These are phyloP conservation scores for Saccharomycopsis sp. DNA, from an alignment of 805 yeast species.

Conservation along the genomic window DNA sequence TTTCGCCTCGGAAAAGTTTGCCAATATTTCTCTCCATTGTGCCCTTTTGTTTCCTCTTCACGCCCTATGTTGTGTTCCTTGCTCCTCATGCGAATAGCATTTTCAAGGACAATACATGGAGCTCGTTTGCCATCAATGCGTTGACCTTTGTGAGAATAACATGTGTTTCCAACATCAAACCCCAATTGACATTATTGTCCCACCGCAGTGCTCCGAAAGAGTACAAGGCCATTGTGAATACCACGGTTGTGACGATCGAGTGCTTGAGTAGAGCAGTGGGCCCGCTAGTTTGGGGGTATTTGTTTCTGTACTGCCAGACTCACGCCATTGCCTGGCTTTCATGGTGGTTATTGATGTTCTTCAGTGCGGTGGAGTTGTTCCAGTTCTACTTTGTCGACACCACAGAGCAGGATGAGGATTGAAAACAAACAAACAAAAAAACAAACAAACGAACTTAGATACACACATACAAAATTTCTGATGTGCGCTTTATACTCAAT, in stretches of 20 bases:
- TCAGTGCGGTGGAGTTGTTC: slow-evolving; percentile 1
- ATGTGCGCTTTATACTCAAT: too few species aligned
- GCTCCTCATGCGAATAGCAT: slow-evolving; percentile 22
- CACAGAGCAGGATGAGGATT: neutral
- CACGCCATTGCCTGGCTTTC: slow-evolving; percentile 19
- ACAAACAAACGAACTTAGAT: too few species aligned
- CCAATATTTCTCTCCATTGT: slow-evolving; percentile 28
- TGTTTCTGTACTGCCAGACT: slow-evolving; percentile 24
- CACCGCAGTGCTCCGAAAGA: slow-evolving; percentile 38
- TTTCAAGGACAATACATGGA: slow-evolving; percentile 1
- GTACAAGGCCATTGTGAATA: slow-evolving; percentile 40
- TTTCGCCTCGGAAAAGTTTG: slow-evolving; percentile 31
- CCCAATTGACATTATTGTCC: slow-evolving; percentile 37
- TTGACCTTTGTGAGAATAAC: slow-evolving; percentile 24
- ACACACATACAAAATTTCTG: too few species aligned
- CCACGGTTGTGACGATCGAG: slow-evolving; percentile 35
- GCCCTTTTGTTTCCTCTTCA: slow-evolving; percentile 32
- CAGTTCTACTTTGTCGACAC: neutral
- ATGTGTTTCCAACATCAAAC: slow-evolving; percentile 34
- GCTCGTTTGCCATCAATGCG: slow-evolving; percentile 12
- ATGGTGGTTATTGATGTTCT: slow-evolving; percentile 28
- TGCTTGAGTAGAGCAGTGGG: slow-evolving; percentile 42
- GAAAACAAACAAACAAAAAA: too few species aligned
- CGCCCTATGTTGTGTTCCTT: slow-evolving; percentile 37
- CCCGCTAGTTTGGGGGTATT: slow-evolving; percentile 39